A percentile compares a stretch with the other conserved stretches of the same genome.
These are phyloP conservation scores for sweet orange (Citrus sinensis) DNA, from an alignment of 345 rosid genomes.

Conservation along the genomic window DNA sequence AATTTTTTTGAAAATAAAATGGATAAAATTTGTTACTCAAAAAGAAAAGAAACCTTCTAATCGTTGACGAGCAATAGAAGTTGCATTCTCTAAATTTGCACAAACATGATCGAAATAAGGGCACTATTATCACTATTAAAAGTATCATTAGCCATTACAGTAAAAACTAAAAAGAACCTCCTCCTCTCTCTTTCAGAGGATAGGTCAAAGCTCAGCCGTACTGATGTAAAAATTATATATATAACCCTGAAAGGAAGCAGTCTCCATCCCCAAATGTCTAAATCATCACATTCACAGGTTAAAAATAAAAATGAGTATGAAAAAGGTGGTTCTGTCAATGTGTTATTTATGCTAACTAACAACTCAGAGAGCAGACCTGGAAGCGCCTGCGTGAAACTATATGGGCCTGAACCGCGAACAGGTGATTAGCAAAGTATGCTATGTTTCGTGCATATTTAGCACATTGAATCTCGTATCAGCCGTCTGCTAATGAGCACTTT, in stretches of 20 bases:
- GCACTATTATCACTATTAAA: too few relatives aligned
- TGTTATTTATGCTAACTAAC: not conserved
- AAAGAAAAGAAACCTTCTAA: too few relatives aligned
- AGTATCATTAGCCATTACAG: not conserved
- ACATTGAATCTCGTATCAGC: not conserved
- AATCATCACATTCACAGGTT: not conserved
- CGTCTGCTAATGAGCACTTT: not conserved
- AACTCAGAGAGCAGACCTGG: not conserved
- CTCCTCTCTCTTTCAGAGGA: not conserved
- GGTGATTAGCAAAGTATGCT: not conserved
- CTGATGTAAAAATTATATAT: not conserved
- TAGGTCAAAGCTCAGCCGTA: not conserved
- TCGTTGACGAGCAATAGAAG: too few relatives aligned
- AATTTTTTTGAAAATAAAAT: too few relatives aligned
- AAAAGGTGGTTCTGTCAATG: not conserved
- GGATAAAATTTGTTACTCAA: too few relatives aligned
- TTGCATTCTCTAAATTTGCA: not conserved
- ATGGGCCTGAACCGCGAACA: not conserved
- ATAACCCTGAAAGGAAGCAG: not conserved
- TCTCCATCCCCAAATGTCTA: not conserved
- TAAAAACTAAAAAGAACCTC: not conserved
- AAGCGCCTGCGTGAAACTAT: not conserved
- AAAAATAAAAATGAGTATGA: not conserved
- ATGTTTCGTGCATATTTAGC: not conserved
- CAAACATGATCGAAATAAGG: not conserved